Percentiles rank a stretch among this genome's conserved stretches.
Evolutionary conservation across 148 eudicot genomes (phyloP).

Genomic region (Drosera capensis): DNA sequence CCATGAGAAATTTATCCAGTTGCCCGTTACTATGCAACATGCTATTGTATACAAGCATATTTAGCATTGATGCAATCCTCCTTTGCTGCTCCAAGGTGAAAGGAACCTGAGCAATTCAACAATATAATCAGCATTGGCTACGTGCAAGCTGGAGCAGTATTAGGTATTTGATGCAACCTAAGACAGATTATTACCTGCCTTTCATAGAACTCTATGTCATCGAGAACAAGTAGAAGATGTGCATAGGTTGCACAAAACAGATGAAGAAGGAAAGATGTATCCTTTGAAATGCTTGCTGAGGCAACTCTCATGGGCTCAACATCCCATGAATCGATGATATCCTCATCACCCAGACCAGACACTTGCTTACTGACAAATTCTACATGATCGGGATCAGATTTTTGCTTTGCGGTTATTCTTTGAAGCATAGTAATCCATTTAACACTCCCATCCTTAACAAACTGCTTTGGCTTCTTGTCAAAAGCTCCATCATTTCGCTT

Average conservation of each 20-base stretch:
- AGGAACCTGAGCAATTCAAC: conserved; percentile 46
- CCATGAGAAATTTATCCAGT: conserved; percentile 37
- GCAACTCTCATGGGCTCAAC: conserved; percentile 53
- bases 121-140: conserved; percentile 2
- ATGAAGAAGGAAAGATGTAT: conserved; percentile 56
- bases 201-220: conserved; percentile 91
- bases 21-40: conserved; percentile 30
- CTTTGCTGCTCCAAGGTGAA: conserved; percentile 84
- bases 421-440: conserved; percentile 59
- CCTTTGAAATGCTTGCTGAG: conserved; percentile 52
- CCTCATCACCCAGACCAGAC: conserved; percentile 17
- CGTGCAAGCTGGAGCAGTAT: conserved; percentile 3
- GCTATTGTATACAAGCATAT: conserved; percentile 74
- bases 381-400: conserved; percentile 18
- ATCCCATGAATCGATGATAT: conserved; percentile 52
- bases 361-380: conserved; percentile 11
- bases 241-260: conserved; percentile 81
- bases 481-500: conserved; percentile 20
- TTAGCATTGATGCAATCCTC: conserved; percentile 71
- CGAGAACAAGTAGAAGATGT: conserved; percentile 73
- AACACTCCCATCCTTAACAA: conserved; percentile 38
- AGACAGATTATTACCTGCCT: conserved; percentile 45
- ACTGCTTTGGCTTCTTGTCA: conserved; percentile 37
- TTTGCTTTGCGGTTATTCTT: conserved; percentile 54
- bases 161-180: not conserved